Conservation (phyloP, 1,284 basidiomycete genomes). For the Malassezia sp. region DNA sequence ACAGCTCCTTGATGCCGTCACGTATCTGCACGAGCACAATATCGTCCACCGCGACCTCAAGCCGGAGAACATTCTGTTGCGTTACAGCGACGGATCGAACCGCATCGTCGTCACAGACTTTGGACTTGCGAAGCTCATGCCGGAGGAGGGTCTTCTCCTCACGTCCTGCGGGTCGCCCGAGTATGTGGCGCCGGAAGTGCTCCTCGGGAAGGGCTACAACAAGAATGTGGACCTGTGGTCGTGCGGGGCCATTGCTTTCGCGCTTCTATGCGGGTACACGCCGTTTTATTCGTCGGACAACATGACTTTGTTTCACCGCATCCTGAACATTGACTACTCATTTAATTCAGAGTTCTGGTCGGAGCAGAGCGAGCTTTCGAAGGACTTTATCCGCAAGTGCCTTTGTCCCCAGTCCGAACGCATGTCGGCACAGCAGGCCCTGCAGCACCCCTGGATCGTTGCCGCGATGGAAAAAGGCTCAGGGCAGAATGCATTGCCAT, state of each 20-base stretch:
- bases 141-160: conserved; percentile 37
- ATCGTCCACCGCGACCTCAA: conserved; percentile 45
- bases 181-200: conserved; percentile 44
- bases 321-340: conserved; percentile 35
- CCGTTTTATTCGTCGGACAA: conserved; percentile 44
- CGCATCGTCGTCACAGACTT: conserved; percentile 44
- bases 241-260: conserved; percentile 42
- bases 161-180: conserved; percentile 44
- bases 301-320: conserved; percentile 37
- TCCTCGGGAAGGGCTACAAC: conserved; percentile 42
- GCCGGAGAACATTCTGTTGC: conserved; percentile 43
- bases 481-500: neutral
- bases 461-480: too few species aligned
- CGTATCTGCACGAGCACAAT: conserved; percentile 38
- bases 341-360: conserved; percentile 42
- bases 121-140: conserved; percentile 41
- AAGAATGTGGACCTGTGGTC: conserved; percentile 43
- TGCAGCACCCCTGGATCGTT: conserved; percentile 40
- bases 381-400: conserved; percentile 42
- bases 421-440: conserved; percentile 38
- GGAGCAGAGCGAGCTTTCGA: conserved; percentile 34
- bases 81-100: conserved; percentile 26
- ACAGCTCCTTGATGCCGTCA: conserved; percentile 38
- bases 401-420: conserved; percentile 33
- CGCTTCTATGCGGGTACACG: conserved; percentile 43